Conservation (phyloP, 2,329 filamentous ascomycete genomes). For the Volutella citrinella region DNA sequence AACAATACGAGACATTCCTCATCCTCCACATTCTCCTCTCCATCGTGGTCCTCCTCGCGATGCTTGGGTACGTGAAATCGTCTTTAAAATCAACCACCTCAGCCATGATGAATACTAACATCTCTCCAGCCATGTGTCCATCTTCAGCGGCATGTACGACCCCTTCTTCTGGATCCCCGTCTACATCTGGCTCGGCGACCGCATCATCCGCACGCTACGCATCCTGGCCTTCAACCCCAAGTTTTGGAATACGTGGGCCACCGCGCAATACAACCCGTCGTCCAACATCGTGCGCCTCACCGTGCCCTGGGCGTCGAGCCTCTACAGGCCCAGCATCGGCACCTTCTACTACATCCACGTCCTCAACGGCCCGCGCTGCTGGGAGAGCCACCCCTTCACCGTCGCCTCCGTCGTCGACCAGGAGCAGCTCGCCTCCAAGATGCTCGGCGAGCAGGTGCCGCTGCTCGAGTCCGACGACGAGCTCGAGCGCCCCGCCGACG, state of each 20-base stretch:
- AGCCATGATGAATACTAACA: too few relatives aligned
- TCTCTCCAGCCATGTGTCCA: conserved; percentile 43
- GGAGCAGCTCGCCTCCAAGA: conserved; percentile 12
- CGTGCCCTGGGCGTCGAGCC: conserved; percentile 32
- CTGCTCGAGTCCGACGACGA: conserved; percentile 23
- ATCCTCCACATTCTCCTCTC: conserved; percentile 51
- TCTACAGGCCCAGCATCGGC: conserved; percentile 36
- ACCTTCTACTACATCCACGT: conserved; percentile 46
- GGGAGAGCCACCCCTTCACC: conserved; percentile 52
- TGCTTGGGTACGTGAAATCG: conserved; percentile 54
- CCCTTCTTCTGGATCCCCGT: conserved; percentile 47
- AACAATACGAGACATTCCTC: conserved; percentile 51
- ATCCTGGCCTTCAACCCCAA: conserved; percentile 38
- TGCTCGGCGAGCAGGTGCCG: conserved; percentile 29
- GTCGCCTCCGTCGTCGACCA: conserved; percentile 32
- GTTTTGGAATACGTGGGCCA: conserved; percentile 34
- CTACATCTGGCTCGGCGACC: conserved; percentile 48
- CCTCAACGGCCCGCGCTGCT: conserved; percentile 36
- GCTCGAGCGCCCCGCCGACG: conserved; percentile 2
- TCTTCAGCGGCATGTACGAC: conserved; percentile 49
- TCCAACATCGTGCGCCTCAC: conserved; percentile 42
- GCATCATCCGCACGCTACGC: conserved; percentile 42
- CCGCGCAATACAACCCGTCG: conserved; percentile 32
- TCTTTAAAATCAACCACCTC: too few relatives aligned
- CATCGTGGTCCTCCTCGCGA: conserved; percentile 44